These are phyloP conservation scores for Gryganskiella cystojenkinii DNA, from an alignment of 192 early-diverging fungal species.

Conservation along the genomic window DNA sequence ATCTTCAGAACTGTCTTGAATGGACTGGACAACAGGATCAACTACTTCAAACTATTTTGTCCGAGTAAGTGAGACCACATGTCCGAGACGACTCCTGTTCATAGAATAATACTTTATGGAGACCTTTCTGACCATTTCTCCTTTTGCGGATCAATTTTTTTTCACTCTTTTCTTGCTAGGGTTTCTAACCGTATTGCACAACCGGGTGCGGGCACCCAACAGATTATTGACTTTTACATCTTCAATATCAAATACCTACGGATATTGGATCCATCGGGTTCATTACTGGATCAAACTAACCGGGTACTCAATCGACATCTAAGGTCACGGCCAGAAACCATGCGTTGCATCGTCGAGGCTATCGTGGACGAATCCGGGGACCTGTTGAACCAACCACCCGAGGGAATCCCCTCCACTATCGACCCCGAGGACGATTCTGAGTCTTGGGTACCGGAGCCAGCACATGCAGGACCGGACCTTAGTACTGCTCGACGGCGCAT, in stretches of 20 bases:
- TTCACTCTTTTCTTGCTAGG: slow-evolving; percentile 12
- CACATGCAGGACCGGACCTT: slow-evolving; percentile 62
- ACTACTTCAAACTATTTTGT: slow-evolving; percentile 30
- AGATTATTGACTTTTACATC: slow-evolving; percentile 78
- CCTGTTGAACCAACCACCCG: slow-evolving; percentile 59
- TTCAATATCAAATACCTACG: slow-evolving; percentile 76
- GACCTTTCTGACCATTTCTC: neutral
- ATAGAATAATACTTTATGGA: neutral
- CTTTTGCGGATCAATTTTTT: slow-evolving; percentile 9
- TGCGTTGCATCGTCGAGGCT: slow-evolving; percentile 71
- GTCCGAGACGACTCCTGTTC: too few relatives aligned
- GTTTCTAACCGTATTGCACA: slow-evolving; percentile 72
- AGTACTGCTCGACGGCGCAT: slow-evolving; percentile 41
- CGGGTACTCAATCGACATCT: slow-evolving; percentile 69
- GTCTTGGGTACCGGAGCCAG: slow-evolving; percentile 73
- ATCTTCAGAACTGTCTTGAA: slow-evolving; percentile 62
- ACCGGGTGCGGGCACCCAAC: slow-evolving; percentile 75
- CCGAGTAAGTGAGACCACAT: slow-evolving; percentile 16
- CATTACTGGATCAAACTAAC: slow-evolving; percentile 71
- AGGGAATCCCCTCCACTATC: slow-evolving; percentile 41
- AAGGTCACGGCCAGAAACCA: slow-evolving; percentile 71
- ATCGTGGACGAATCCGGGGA: slow-evolving; percentile 71
- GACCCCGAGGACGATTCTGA: slow-evolving; percentile 61
- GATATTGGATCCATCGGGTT: slow-evolving; percentile 73
- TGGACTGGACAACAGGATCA: slow-evolving; percentile 51